These are phyloP conservation scores for Lepiota venenata DNA, from an alignment of 768 basidiomycete genomes.

Conservation along the genomic window DNA sequence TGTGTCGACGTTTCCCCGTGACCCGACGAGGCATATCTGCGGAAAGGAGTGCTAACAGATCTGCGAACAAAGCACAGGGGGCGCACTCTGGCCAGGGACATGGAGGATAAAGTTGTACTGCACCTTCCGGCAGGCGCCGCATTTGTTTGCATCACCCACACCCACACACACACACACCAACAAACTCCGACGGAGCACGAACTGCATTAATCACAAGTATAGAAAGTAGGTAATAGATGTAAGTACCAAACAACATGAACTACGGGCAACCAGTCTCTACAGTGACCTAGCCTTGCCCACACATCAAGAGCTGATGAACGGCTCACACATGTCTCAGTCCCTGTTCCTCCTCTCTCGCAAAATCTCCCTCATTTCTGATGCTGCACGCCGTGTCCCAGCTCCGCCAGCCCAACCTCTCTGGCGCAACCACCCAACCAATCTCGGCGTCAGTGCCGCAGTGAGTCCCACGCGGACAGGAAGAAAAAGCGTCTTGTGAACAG, in stretches of 20 bases:
- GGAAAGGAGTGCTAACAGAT: neutral
- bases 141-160: neutral
- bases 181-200: neutral
- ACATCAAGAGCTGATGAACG: neutral
- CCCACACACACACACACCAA: neutral
- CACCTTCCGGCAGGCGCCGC: constrained; percentile 5
- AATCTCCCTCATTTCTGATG: constrained; percentile 45
- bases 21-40: constrained; percentile 5
- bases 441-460: constrained; percentile 83
- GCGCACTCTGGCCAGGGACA: constrained; percentile 5
- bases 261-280: neutral
- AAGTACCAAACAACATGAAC: neutral
- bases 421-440: constrained; percentile 83
- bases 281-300: neutral
- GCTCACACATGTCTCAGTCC: constrained; percentile 2
- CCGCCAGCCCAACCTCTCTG: constrained; percentile 78
- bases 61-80: neutral
- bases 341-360: constrained; percentile 35
- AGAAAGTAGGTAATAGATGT: neutral
- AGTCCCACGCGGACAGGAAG: constrained; percentile 86
- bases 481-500: constrained; percentile 93
- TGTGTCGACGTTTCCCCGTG: neutral
- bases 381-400: constrained; percentile 66
- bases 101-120: neutral
- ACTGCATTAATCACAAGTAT: neutral